Percentiles rank a stretch among this genome's conserved stretches.
Evolutionary conservation across 139 green algal species (phyloP).

Genomic region (Monoraphidium neglectum): DNA sequence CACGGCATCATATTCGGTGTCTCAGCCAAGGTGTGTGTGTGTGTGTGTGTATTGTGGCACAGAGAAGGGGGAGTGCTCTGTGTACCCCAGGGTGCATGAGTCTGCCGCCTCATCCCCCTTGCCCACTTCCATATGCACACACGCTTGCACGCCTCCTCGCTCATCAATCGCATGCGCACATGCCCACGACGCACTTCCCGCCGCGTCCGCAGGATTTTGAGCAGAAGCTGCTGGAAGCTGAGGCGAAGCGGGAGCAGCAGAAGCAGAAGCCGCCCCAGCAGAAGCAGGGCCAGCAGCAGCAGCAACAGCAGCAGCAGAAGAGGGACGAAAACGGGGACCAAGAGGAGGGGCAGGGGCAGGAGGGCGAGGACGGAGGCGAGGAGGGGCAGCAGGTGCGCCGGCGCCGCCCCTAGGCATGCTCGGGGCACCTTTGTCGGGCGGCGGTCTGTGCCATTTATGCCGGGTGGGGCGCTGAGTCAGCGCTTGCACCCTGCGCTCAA

Average conservation of each 20-base stretch:
- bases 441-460: too few species aligned
- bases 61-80: too few species aligned
- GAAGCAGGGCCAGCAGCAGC: slow-evolving; percentile 22
- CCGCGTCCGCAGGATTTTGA: slow-evolving; percentile 46
- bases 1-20: too few species aligned
- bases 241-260: slow-evolving; percentile 31
- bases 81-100: too few species aligned
- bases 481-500: too few species aligned
- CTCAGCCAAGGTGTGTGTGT: too few species aligned
- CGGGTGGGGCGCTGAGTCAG: too few species aligned
- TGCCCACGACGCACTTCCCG: too few species aligned
- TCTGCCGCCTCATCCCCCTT: too few species aligned
- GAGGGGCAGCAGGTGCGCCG: slow-evolving; percentile 42
- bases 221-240: slow-evolving; percentile 40
- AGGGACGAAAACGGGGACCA: slow-evolving; percentile 17
- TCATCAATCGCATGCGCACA: slow-evolving; percentile 9
- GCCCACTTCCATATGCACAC: too few species aligned
- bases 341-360: slow-evolving; percentile 19
- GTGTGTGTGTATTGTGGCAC: too few species aligned
- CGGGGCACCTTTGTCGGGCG: too few species aligned
- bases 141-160: background rate
- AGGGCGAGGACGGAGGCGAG: slow-evolving; percentile 29
- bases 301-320: slow-evolving; percentile 8
- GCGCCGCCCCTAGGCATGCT: background rate
- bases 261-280: slow-evolving; percentile 5